Conservation (phyloP, 495 filamentous ascomycete species). For the Talaromyces borbonicus region DNA sequence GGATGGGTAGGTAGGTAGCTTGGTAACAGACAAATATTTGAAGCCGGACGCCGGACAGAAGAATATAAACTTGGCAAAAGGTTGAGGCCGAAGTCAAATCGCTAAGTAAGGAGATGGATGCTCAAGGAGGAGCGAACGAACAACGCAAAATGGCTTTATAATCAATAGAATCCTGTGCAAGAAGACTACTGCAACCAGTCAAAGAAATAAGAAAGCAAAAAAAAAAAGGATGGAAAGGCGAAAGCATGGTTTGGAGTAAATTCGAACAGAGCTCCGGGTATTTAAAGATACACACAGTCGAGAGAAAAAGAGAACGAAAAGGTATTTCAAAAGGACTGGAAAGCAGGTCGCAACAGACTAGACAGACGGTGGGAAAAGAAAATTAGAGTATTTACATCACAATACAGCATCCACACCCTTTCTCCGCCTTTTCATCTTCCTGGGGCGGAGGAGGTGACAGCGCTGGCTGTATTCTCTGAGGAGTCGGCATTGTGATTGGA, state of each 20-base stretch:
- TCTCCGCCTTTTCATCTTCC: slow-evolving; percentile 30
- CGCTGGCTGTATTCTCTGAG: slow-evolving; percentile 30
- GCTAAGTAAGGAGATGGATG: neutral
- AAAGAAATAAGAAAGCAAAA: slow-evolving; percentile 1
- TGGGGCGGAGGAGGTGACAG: slow-evolving; percentile 23
- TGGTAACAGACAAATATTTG: no score
- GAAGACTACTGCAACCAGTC: neutral
- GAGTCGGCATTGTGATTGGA: slow-evolving; percentile 21
- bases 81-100: no score
- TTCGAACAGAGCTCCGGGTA: slow-evolving; percentile 4
- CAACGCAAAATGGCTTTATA: neutral
- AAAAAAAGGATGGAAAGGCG: no score
- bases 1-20: no score
- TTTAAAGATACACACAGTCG: slow-evolving; percentile 6
- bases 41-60: no score
- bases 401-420: slow-evolving; percentile 42
- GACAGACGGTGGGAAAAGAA: neutral
- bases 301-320: slow-evolving; percentile 14
- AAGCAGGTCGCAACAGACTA: slow-evolving; percentile 1
- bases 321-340: neutral
- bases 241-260: slow-evolving; percentile 1
- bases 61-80: no score
- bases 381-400: slow-evolving; percentile 49
- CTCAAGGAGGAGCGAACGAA: neutral
- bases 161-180: slow-evolving; percentile 1